Evolutionary conservation across 2,329 filamentous ascomycete genomes (phyloP).

Genomic region (Ascochyta pisi): DNA sequence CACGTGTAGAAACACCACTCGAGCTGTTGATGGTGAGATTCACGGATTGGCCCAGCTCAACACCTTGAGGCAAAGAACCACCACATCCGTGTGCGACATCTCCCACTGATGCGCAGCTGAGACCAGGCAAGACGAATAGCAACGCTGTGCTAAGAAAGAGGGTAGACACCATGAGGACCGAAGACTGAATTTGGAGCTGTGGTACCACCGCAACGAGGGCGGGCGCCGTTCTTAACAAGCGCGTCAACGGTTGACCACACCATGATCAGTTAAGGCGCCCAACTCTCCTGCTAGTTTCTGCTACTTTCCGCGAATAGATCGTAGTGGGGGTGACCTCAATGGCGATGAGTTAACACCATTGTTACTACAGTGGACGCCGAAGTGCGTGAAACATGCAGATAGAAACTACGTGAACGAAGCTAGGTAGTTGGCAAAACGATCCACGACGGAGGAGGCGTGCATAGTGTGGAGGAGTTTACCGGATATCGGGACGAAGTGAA

Average conservation of each 20-base stretch:
- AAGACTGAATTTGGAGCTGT: background rate
- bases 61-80: constrained; percentile 27
- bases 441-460: background rate
- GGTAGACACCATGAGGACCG: constrained; percentile 1
- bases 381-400: background rate
- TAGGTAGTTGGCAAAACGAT: background rate
- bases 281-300: constrained; percentile 6
- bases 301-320: constrained; percentile 2
- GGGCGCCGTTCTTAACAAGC: constrained; percentile 5
- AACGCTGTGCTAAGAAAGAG: background rate
- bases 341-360: background rate
- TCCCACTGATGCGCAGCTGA: background rate
- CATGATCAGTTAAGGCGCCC: constrained; percentile 12
- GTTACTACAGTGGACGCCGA: background rate
- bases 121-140: background rate
- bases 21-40: constrained; percentile 35
- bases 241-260: background rate
- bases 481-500: constrained; percentile 4
- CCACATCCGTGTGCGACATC: constrained; percentile 17
- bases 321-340: background rate
- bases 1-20: constrained; percentile 39
- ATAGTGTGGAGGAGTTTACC: background rate
- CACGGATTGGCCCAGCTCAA: constrained; percentile 32
- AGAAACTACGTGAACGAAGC: no score
- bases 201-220: background rate